A percentile compares a stretch with the other conserved stretches of the same genome.
Conservation (phyloP, 306 rosid genomes). For the Pyrus communis region DNA sequence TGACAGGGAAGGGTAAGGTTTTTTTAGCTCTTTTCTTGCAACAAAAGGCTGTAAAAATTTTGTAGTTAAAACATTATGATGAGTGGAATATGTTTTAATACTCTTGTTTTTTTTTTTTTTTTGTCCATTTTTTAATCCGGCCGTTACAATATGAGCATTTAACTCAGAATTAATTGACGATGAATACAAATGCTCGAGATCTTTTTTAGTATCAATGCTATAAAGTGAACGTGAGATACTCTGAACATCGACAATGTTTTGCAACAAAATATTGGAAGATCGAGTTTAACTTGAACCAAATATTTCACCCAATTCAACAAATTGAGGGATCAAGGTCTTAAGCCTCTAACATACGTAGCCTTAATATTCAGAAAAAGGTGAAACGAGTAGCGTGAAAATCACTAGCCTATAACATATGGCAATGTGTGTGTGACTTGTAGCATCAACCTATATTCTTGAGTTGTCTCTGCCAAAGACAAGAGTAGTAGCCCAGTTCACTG, state of each 20-base stretch:
- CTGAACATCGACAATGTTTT: not conserved
- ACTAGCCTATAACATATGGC: not conserved
- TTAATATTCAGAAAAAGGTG: not conserved
- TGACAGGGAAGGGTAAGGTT: not conserved
- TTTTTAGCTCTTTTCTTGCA: not conserved
- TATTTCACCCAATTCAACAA: not conserved
- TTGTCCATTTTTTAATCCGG: not conserved
- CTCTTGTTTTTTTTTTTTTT: not conserved
- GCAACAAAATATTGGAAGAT: not conserved
- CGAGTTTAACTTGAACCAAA: not conserved
- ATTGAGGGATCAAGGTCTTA: not conserved
- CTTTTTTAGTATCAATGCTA: too few species aligned
- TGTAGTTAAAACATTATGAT: not conserved
- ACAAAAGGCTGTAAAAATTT: slow-evolving; percentile 3
- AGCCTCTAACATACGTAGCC: not conserved
- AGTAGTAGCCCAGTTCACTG: slow-evolving; percentile 92
- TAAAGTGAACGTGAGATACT: too few species aligned
- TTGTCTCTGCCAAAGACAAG: slow-evolving; percentile 88
- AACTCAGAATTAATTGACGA: not conserved
- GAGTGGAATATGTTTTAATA: not conserved
- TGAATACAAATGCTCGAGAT: too few species aligned
- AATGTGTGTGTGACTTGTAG: not conserved
- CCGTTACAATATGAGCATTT: not conserved
- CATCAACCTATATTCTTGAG: slow-evolving; percentile 60
- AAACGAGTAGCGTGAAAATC: not conserved